Conservation (phyloP, 129 eudicot genomes). For the Deinandra increscens region DNA sequence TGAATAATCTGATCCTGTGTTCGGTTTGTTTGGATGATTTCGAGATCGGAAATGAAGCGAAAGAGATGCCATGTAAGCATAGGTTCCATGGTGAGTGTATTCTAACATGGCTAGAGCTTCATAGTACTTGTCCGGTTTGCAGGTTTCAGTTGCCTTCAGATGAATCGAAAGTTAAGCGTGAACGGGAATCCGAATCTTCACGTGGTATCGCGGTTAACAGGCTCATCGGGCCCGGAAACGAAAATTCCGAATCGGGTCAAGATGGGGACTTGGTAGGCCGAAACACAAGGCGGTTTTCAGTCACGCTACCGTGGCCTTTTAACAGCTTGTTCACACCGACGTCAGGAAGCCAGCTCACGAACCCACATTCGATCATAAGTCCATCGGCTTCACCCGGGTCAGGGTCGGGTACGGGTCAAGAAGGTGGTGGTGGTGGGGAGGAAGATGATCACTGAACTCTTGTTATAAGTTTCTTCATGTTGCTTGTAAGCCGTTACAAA, state of each 20-base stretch:
- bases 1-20: constrained; percentile 29
- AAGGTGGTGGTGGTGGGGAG: constrained; percentile 13
- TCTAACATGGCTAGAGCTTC: constrained; percentile 57
- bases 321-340: constrained; percentile 56
- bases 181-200: constrained; percentile 10
- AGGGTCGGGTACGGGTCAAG: constrained; percentile 27
- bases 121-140: constrained; percentile 63
- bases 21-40: constrained; percentile 61
- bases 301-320: constrained; percentile 64
- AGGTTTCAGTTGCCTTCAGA: constrained; percentile 53
- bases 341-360: constrained; percentile 31
- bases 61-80: constrained; percentile 65
- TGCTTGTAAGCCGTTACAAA: constrained; percentile 14
- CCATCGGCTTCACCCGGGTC: constrained; percentile 21
- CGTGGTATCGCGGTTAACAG: constrained; percentile 19
- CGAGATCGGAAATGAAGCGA: constrained; percentile 44
- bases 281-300: constrained; percentile 39
- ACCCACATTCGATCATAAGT: constrained; percentile 17
- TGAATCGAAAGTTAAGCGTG: constrained; percentile 31
- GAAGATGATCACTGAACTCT: constrained; percentile 13
- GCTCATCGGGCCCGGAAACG: constrained; percentile 13
- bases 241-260: constrained; percentile 12
- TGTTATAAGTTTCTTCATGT: constrained; percentile 14
- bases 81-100: constrained; percentile 50
- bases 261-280: constrained; percentile 29